Evolutionary conservation across 768 basidiomycete genomes (phyloP).

Genomic region (Lyophyllum decastes): DNA sequence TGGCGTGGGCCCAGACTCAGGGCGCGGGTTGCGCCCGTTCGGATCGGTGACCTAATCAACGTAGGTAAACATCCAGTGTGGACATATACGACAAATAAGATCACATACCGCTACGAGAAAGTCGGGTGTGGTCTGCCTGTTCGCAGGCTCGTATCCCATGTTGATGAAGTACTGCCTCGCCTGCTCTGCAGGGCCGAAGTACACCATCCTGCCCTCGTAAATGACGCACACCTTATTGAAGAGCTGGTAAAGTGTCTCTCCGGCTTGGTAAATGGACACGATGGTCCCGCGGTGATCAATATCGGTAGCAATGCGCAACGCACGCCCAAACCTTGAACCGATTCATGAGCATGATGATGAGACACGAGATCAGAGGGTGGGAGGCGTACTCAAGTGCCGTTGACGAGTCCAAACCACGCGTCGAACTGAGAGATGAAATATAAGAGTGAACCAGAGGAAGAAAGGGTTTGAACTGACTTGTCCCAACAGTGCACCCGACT

Average conservation of each 20-base stretch:
- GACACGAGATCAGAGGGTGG: neutral
- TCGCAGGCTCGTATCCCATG: slow-evolving; percentile 60
- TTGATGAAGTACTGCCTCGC: slow-evolving; percentile 77
- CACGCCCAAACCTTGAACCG: slow-evolving; percentile 49
- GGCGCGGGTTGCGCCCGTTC: slow-evolving; percentile 46
- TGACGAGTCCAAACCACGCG: slow-evolving; percentile 64
- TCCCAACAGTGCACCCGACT: slow-evolving; percentile 74
- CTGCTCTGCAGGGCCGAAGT: slow-evolving; percentile 66
- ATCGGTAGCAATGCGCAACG: slow-evolving; percentile 67
- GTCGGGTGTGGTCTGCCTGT: slow-evolving; percentile 66
- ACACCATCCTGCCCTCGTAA: slow-evolving; percentile 75
- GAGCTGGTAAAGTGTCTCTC: slow-evolving; percentile 60
- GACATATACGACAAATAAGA: neutral
- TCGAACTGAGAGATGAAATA: slow-evolving; percentile 46
- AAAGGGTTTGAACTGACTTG: slow-evolving; percentile 46
- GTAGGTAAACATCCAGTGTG: neutral
- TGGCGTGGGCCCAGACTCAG: slow-evolving; percentile 35
- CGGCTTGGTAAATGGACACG: slow-evolving; percentile 84
- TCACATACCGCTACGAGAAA: slow-evolving; percentile 56
- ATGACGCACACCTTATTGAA: slow-evolving; percentile 80
- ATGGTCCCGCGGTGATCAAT: slow-evolving; percentile 56
- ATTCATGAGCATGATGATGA: neutral
- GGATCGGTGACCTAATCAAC: slow-evolving; percentile 48
- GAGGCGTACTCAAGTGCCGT: slow-evolving; percentile 59
- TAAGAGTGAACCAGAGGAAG: neutral